Conservation (phyloP, 1,284 basidiomycete genomes). For the Apiotrichum akiyoshidainum region DNA sequence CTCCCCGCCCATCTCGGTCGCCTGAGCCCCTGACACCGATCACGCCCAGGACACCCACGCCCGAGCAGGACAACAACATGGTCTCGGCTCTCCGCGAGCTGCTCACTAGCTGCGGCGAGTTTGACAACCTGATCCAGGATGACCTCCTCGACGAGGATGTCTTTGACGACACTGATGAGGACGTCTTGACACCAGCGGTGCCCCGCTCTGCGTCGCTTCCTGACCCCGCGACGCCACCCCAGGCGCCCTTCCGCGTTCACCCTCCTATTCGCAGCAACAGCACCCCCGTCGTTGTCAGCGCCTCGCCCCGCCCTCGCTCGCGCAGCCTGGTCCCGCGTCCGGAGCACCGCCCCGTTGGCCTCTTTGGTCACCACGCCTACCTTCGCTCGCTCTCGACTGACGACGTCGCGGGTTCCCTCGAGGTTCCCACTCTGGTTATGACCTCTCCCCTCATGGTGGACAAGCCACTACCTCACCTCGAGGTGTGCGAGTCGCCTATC, state of each 20-base stretch:
- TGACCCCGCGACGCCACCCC: background rate
- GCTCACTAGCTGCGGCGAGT: conserved; percentile 20
- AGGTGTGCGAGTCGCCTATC: background rate
- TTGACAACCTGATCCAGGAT: conserved; percentile 2
- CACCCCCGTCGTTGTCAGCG: background rate
- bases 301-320: background rate
- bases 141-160: too few relatives aligned
- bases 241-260: too few relatives aligned
- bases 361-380: background rate
- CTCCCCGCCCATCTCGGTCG: conserved; percentile 3
- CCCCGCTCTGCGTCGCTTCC: background rate
- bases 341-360: background rate
- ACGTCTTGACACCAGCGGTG: background rate
- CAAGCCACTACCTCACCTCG: background rate
- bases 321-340: background rate
- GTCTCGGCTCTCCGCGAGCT: conserved; percentile 21
- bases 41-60: conserved; percentile 14
- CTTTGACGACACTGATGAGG: conserved; percentile 11
- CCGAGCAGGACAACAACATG: conserved; percentile 11
- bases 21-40: conserved; percentile 11
- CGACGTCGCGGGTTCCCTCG: background rate
- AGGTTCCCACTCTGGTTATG: too few relatives aligned
- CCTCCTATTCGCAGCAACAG: background rate
- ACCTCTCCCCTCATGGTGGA: background rate
- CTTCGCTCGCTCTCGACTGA: background rate